A percentile compares a stretch with the other conserved stretches of the same genome.
These are phyloP conservation scores for Populus ilicifolia DNA, from an alignment of 345 rosid genomes.

Conservation along the genomic window DNA sequence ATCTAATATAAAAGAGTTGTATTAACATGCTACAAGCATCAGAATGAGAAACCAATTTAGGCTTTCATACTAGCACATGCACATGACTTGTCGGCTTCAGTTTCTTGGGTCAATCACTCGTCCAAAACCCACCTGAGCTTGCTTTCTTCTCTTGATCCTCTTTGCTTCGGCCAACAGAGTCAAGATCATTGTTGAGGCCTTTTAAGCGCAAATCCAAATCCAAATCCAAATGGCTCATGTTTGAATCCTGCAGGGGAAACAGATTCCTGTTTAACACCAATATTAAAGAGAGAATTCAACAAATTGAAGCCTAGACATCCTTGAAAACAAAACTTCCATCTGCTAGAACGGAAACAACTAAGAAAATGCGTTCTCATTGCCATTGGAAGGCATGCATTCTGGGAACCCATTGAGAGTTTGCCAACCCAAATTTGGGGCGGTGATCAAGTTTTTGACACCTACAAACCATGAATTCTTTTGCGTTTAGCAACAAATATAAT, in stretches of 20 bases:
- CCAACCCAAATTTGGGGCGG: not conserved
- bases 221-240: conserved; percentile 44
- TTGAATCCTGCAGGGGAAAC: conserved; percentile 43
- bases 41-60: not conserved
- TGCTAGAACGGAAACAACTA: not conserved
- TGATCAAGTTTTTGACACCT: not conserved
- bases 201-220: conserved; percentile 57
- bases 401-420: not conserved
- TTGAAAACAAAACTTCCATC: not conserved
- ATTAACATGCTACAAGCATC: not conserved
- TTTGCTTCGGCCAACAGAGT: conserved; percentile 23
- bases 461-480: not conserved
- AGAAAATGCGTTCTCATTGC: not conserved
- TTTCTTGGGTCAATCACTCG: not conserved
- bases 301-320: not conserved
- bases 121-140: conserved; percentile 21
- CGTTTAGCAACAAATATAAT: not conserved
- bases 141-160: conserved; percentile 23
- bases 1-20: not conserved
- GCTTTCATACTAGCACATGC: not conserved
- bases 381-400: not conserved
- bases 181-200: conserved; percentile 29
- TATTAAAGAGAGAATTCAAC: not conserved
- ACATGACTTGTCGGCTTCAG: not conserved
- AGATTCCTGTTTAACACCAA: not conserved